Percentiles rank a stretch among this genome's conserved stretches.
phyloP scores from a whole-genome alignment of 352 stramenopile genomes.

The Globisporangium splendens region DNA sequence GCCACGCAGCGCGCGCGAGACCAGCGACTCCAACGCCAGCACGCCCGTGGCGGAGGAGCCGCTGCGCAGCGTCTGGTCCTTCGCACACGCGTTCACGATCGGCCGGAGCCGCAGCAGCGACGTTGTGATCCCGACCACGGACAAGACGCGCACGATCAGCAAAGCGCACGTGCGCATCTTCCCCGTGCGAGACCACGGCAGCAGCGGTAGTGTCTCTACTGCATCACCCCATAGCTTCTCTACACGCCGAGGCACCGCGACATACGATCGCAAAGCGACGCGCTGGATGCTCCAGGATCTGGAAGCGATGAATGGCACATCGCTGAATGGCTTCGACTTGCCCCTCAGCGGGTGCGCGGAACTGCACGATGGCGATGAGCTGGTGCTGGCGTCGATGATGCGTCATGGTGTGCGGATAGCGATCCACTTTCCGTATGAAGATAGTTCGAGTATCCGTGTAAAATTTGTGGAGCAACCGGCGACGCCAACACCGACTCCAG shows the following conservation, averaged over 20 bases:
- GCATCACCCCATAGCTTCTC: too few relatives aligned
- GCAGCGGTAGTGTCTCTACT: too few relatives aligned
- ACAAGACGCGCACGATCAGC: conserved; percentile 74
- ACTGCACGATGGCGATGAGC: conserved; percentile 62
- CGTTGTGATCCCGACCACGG: conserved; percentile 61
- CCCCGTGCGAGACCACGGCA: conserved; percentile 21
- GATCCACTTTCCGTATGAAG: conserved; percentile 42
- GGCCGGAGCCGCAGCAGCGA: conserved; percentile 68
- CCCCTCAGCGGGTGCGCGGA: conserved; percentile 46
- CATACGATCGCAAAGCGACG: conserved; percentile 15
- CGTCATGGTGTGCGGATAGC: conserved; percentile 51
- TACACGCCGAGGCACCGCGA: not conserved
- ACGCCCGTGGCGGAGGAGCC: not conserved
- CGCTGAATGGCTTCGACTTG: conserved; percentile 67
- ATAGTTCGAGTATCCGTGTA: conserved; percentile 38
- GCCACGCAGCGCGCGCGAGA: not conserved
- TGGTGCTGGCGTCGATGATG: conserved; percentile 67
- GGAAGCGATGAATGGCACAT: conserved; percentile 77
- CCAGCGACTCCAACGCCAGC: too few relatives aligned
- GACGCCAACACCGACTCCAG: too few relatives aligned
- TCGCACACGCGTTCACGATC: conserved; percentile 58
- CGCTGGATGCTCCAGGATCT: conserved; percentile 81
- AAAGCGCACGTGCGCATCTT: conserved; percentile 68
- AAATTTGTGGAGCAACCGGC: conserved; percentile 20
- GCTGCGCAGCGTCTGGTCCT: conserved; percentile 27